Percentiles rank a stretch among this genome's conserved stretches.
phyloP scores from a whole-genome alignment of 306 rosid species.

The Gastrolobium bilobum region DNA sequence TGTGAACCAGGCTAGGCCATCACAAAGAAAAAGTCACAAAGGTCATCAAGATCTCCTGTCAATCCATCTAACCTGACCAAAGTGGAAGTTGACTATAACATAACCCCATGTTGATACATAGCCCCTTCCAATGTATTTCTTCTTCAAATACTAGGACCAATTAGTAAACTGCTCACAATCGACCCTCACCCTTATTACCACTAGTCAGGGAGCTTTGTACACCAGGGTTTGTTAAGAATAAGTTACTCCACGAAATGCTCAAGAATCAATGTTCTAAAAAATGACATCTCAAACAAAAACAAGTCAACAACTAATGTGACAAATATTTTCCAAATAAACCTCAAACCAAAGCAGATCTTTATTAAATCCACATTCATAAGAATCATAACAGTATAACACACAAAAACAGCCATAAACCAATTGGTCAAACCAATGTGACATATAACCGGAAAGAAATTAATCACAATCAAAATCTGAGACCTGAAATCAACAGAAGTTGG shows the following conservation, averaged over 20 bases:
- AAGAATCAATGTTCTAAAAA: constrained; percentile 13
- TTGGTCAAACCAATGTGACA: constrained; percentile 5
- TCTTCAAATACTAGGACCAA: background rate
- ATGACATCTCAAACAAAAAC: constrained; percentile 7
- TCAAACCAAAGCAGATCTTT: constrained; percentile 49
- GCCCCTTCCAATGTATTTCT: background rate
- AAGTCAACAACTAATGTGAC: constrained; percentile 2
- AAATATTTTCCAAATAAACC: constrained; percentile 9
- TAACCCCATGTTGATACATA: background rate
- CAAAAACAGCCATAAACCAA: constrained; percentile 41
- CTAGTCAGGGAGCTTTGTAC: too few relatives aligned
- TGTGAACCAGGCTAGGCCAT: background rate
- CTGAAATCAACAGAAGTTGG: constrained; percentile 26
- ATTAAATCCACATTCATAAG: background rate
- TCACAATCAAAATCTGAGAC: constrained; percentile 20
- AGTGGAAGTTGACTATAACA: constrained; percentile 32
- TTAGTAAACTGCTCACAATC: background rate
- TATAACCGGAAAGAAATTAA: background rate
- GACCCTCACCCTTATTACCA: too few relatives aligned
- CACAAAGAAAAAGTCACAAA: constrained; percentile 13
- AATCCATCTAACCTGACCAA: constrained; percentile 13
- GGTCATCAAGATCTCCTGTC: constrained; percentile 7
- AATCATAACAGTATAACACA: too few relatives aligned
- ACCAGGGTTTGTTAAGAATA: too few relatives aligned
- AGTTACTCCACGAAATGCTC: background rate